Conservation (phyloP, 1,139 yeast species). For the Protomyces gravidus region DNA sequence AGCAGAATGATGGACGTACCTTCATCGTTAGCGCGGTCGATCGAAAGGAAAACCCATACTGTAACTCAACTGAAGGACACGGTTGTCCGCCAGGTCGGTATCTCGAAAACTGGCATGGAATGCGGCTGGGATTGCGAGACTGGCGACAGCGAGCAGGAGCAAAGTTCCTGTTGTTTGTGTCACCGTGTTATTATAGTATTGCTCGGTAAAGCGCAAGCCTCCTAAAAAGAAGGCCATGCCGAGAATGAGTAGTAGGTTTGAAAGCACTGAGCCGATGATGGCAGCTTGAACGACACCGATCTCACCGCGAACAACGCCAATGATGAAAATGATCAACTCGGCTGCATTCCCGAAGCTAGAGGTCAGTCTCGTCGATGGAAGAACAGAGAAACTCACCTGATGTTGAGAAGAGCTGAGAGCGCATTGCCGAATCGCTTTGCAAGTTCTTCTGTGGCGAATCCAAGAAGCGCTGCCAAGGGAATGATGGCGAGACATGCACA, state of each 20-base stretch:
- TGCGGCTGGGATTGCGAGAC: slow-evolving; percentile 90
- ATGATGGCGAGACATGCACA: slow-evolving; percentile 84
- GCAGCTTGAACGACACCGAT: slow-evolving; percentile 90
- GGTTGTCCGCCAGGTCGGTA: slow-evolving; percentile 41
- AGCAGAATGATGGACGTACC: slow-evolving; percentile 50
- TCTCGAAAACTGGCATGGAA: slow-evolving; percentile 70
- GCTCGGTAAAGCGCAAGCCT: slow-evolving; percentile 80
- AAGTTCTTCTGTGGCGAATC: slow-evolving; percentile 84
- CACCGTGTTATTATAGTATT: slow-evolving; percentile 86
- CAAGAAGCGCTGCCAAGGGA: slow-evolving; percentile 71
- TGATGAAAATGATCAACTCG: slow-evolving; percentile 86
- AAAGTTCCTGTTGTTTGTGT: slow-evolving; percentile 96
- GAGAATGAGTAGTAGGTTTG: slow-evolving; percentile 78
- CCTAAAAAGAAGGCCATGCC: slow-evolving; percentile 97
- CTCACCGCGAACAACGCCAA: slow-evolving; percentile 81
- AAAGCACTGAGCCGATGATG: slow-evolving; percentile 88
- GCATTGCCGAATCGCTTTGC: slow-evolving; percentile 83
- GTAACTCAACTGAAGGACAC: slow-evolving; percentile 72
- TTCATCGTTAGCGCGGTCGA: background rate
- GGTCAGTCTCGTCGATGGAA: background rate
- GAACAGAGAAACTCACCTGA: slow-evolving; percentile 43
- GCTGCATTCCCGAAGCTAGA: slow-evolving; percentile 81
- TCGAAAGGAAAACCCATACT: slow-evolving; percentile 1
- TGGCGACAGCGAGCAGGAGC: slow-evolving; percentile 84
- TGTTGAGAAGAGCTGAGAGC: slow-evolving; percentile 85